Evolutionary conservation across 495 filamentous ascomycete genomes (phyloP), one percentile per base, ranked within the genome.

Genomic region (Neurospora intermedia): DNA sequence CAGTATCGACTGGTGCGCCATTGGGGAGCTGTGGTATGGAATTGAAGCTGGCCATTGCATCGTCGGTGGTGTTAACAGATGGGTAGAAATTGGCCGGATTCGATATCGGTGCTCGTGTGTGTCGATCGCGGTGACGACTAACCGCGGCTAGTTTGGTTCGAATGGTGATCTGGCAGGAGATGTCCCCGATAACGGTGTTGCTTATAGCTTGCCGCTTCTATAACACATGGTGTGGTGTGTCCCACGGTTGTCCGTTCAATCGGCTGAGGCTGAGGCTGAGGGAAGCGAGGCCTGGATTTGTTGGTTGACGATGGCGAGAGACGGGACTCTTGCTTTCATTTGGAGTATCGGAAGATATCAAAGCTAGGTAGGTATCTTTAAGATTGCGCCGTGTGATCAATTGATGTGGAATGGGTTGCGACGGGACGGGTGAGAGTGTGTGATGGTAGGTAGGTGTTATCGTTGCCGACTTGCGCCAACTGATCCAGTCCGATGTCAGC

Each of bases 31-130:
- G 80, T 78, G 83, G 82, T 78, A 85, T 81, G 78, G 82, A 80
- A 76, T 83, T 85, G 81, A 82, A 86, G 78, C 77, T 80, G 73
- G 84, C 83, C 84, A 86, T 86, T 73, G 79, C 84, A 84, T 84
- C 76, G 79, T 83, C 71, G 76, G 76, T 40, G 41, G 42, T 45
- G 15, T 35, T 35, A 71, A 45, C 31, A 71, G 27, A 35, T 31
- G 70, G 10, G 20, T 23, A 13, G 59, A 38, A 20, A 62, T 23
- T 20, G 20, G 20, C 20, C 20, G n/a, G 20, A 54, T 54, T 54
- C 48, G 5, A 15, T 23, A 59, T 59, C 48, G 11, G 11, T 27
- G 3, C 48, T 59, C 48, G 48, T 59, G 48, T 59, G 48, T 59
- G 35, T 38, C 48, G 48, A 59, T 62, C 46, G 46, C 46, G 18